Conservation (phyloP, 2,329 filamentous ascomycete species). For the Epicoccum nigrum region DNA sequence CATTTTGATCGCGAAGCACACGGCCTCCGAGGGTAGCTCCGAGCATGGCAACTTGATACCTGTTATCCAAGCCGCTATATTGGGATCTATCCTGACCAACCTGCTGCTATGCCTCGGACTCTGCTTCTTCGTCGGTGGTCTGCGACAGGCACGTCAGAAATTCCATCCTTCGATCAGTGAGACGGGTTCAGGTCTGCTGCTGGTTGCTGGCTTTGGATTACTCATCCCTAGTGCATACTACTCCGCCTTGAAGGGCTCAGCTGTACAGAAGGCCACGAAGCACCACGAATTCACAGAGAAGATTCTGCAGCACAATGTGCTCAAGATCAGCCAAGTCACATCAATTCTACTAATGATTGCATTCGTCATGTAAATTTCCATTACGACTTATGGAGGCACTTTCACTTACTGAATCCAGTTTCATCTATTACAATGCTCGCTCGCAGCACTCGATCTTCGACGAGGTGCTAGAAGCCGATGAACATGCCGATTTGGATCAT, state of each 20-base stretch:
- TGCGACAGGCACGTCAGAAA: slow-evolving; percentile 69
- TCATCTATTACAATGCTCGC: slow-evolving; percentile 73
- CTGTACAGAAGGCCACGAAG: slow-evolving; percentile 33
- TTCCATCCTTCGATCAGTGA: slow-evolving; percentile 81
- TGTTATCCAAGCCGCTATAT: slow-evolving; percentile 84
- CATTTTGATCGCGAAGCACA: slow-evolving; percentile 66
- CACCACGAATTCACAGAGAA: slow-evolving; percentile 43
- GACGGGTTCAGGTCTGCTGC: slow-evolving; percentile 75
- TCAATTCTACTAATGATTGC: slow-evolving; percentile 46
- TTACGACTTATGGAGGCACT: slow-evolving; percentile 61
- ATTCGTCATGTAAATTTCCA: slow-evolving; percentile 57
- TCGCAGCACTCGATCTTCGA: slow-evolving; percentile 81
- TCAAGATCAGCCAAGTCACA: slow-evolving; percentile 46
- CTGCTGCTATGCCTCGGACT: slow-evolving; percentile 78
- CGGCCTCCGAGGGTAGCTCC: slow-evolving; percentile 48
- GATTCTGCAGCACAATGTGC: slow-evolving; percentile 41
- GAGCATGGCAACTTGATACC: slow-evolving; percentile 52
- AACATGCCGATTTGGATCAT: slow-evolving; percentile 68
- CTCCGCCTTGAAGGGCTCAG: slow-evolving; percentile 52
- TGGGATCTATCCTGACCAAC: slow-evolving; percentile 82
- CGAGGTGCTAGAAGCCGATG: slow-evolving; percentile 73
- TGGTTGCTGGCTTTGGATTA: slow-evolving; percentile 71
- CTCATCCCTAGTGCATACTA: slow-evolving; percentile 46
- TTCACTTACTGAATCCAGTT: slow-evolving; percentile 61
- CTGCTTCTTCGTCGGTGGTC: slow-evolving; percentile 80